Evolutionary conservation across 169 alveolate species (phyloP).

Genomic region (Eimeria necatrix): DNA sequence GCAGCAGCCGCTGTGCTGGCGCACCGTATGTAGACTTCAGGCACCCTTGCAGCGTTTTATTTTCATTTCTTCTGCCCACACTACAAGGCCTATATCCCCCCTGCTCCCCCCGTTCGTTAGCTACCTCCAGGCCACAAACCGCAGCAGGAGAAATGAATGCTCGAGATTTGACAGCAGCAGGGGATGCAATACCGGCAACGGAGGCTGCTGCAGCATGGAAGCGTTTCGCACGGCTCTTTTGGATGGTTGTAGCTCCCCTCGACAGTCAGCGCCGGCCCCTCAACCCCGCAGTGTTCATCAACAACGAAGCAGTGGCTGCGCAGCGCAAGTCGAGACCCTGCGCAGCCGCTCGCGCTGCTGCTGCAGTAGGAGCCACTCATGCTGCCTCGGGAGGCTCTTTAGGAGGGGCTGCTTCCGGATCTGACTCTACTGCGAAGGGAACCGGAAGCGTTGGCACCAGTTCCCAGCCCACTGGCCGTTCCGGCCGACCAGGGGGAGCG

Average conservation of each 20-base stretch:
- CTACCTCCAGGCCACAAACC: neutral
- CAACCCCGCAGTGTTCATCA: slow-evolving; percentile 38
- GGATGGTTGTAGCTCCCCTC: slow-evolving; percentile 52
- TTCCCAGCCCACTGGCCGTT: slow-evolving; percentile 17
- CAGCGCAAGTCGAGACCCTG: slow-evolving; percentile 52
- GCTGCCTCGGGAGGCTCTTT: neutral
- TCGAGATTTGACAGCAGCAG: neutral
- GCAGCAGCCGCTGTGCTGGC: neutral
- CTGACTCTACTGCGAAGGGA: no score
- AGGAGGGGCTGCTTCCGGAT: neutral
- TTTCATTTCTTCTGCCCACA: slow-evolving; percentile 37
- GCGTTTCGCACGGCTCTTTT: slow-evolving; percentile 43
- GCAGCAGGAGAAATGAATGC: neutral
- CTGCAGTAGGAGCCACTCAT: slow-evolving; percentile 1
- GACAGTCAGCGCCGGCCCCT: slow-evolving; percentile 72
- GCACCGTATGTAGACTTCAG: slow-evolving; percentile 43
- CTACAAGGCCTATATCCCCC: slow-evolving; percentile 40
- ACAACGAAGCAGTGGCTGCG: slow-evolving; percentile 16
- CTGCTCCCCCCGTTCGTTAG: neutral
- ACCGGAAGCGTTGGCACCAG: neutral
- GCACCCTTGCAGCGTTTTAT: slow-evolving; percentile 65
- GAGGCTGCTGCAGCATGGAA: slow-evolving; percentile 55
- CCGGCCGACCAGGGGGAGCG: slow-evolving; percentile 40
- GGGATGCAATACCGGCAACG: slow-evolving; percentile 27
- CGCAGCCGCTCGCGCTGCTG: slow-evolving; percentile 42